These are phyloP conservation scores for Leptodontidium sp. DNA, from an alignment of 2,329 filamentous ascomycete genomes.

Conservation along the genomic window DNA sequence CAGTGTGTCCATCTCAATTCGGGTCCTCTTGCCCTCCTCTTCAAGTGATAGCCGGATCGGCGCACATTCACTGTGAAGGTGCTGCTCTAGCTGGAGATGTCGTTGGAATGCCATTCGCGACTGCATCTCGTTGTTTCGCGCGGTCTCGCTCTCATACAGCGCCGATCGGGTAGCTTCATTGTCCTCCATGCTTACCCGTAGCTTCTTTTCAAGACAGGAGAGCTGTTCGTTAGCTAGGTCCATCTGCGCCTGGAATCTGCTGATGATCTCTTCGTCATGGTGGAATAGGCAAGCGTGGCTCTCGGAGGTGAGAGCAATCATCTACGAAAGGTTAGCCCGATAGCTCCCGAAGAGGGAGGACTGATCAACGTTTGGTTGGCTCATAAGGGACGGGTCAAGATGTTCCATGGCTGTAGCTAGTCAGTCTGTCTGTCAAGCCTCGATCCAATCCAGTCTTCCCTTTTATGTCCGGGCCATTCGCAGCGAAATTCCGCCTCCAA, in stretches of 20 bases:
- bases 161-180: background rate
- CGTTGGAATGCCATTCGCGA: conserved; percentile 7
- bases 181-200: background rate
- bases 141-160: conserved; percentile 18
- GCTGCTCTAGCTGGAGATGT: conserved; percentile 21
- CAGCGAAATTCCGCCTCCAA: background rate
- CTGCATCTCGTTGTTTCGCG: conserved; percentile 16
- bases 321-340: background rate
- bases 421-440: background rate
- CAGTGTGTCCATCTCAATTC: background rate
- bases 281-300: conserved; percentile 8
- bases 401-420: background rate
- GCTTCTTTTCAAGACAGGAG: conserved; percentile 9
- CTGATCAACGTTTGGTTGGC: background rate
- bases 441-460: background rate
- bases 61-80: conserved; percentile 17
- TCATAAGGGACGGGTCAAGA: background rate
- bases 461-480: conserved; percentile 8
- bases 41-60: conserved; percentile 2
- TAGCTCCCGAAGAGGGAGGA: background rate
- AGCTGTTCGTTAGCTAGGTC: background rate
- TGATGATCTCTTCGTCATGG: conserved; percentile 12
- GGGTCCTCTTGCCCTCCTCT: background rate
- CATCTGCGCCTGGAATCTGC: background rate
- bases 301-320: background rate